phyloP scores from a whole-genome alignment of 768 basidiomycete genomes.

The Amanita phalloides region DNA sequence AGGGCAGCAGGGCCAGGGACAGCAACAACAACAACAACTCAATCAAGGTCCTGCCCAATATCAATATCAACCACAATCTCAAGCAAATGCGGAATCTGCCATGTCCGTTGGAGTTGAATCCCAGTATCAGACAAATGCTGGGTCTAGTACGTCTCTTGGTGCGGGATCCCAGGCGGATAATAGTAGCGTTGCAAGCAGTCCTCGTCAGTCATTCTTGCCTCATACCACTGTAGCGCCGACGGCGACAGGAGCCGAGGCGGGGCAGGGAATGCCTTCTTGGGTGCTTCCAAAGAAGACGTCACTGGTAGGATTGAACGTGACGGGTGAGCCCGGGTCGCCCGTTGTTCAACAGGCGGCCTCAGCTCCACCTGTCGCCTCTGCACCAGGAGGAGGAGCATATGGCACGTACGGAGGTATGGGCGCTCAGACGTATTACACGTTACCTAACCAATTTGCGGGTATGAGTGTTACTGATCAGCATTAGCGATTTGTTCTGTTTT shows the following conservation, averaged over 20 bases:
- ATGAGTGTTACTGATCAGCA: conserved; percentile 14
- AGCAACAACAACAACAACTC: too few relatives aligned
- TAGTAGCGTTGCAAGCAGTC: neutral
- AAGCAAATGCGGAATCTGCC: too few relatives aligned
- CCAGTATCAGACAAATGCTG: conserved; percentile 9
- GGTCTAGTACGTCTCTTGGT: neutral
- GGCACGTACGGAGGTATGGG: too few relatives aligned
- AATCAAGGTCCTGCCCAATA: too few relatives aligned
- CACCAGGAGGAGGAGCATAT: too few relatives aligned
- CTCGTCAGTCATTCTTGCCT: neutral
- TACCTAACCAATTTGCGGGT: conserved; percentile 17
- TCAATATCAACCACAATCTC: conserved; percentile 10
- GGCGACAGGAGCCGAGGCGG: neutral
- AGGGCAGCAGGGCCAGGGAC: too few relatives aligned
- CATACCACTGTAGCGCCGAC: neutral
- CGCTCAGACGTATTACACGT: conserved; percentile 11
- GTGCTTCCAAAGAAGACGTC: conserved; percentile 30
- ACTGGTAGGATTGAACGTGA: neutral
- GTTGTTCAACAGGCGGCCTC: neutral
- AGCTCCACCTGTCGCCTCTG: too few relatives aligned
- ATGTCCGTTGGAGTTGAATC: too few relatives aligned
- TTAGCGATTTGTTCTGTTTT: neutral
- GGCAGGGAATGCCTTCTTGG: conserved; percentile 27
- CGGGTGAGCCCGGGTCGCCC: neutral
- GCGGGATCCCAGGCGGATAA: neutral